phyloP scores from a whole-genome alignment of 306 rosid genomes.

The Sophora flavescens region DNA sequence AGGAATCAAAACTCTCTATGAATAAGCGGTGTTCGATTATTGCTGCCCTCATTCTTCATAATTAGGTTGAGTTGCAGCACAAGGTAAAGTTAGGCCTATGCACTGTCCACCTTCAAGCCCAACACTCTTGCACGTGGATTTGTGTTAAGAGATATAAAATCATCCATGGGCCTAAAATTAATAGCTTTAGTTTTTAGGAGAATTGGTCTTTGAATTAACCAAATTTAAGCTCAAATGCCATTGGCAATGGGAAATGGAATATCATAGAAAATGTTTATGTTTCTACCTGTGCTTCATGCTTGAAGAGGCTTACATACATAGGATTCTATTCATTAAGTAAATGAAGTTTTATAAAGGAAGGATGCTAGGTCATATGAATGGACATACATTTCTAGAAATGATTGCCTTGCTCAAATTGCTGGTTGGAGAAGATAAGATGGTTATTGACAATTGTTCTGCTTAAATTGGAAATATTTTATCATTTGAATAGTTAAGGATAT shows the following conservation, averaged over 20 bases:
- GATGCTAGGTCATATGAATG: not conserved
- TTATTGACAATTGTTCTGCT: not conserved
- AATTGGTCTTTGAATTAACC: not conserved
- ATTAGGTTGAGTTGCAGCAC: not conserved
- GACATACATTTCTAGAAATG: not conserved
- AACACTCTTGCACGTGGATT: not conserved
- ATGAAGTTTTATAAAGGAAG: not conserved
- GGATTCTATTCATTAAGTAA: not conserved
- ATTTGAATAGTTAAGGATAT: not conserved
- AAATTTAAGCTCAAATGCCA: constrained; percentile 1
- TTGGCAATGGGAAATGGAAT: not conserved
- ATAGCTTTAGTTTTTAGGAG: not conserved
- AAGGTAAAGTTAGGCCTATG: not conserved
- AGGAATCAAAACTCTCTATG: not conserved
- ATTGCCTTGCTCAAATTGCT: not conserved
- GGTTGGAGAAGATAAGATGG: not conserved
- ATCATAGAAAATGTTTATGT: not conserved
- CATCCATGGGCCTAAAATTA: not conserved
- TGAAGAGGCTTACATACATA: not conserved
- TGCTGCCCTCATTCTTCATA: not conserved
- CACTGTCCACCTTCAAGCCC: not conserved
- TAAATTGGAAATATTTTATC: not conserved
- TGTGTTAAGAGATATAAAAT: not conserved
- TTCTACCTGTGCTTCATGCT: not conserved
- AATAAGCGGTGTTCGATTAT: not conserved